Evolutionary conservation across 139 green algal genomes (phyloP).

Genomic region (Micractinium sp.): DNA sequence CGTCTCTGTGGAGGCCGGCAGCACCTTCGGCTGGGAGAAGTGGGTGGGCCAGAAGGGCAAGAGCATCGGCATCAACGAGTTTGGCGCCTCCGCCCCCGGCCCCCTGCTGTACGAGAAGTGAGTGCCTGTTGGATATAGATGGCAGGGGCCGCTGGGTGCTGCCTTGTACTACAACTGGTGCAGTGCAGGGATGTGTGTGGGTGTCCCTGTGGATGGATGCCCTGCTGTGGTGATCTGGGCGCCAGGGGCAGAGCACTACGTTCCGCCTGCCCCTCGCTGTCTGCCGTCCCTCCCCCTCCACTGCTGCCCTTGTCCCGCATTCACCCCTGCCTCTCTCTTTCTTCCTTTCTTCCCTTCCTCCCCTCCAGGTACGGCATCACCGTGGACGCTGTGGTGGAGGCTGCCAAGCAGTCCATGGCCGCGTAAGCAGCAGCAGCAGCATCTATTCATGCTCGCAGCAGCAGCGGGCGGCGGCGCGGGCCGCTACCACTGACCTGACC

Average conservation of each 20-base stretch:
- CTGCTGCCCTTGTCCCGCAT: not conserved
- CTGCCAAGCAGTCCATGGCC: slow-evolving; percentile 73
- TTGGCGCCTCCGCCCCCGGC: slow-evolving; percentile 91
- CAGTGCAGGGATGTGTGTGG: too few relatives aligned
- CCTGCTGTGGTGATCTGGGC: too few relatives aligned
- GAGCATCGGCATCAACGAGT: slow-evolving; percentile 91
- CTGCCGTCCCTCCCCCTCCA: not conserved
- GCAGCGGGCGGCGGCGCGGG: too few relatives aligned
- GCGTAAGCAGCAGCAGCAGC: slow-evolving; percentile 12
- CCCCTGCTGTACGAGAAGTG: slow-evolving; percentile 95
- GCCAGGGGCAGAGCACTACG: too few relatives aligned
- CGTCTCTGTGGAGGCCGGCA: slow-evolving; percentile 93
- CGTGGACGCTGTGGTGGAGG: slow-evolving; percentile 68
- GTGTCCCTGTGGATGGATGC: too few relatives aligned
- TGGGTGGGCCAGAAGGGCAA: slow-evolving; percentile 84
- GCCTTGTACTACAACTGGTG: too few relatives aligned
- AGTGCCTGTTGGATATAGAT: too few relatives aligned
- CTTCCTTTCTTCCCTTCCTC: slow-evolving; percentile 77
- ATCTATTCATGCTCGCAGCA: too few relatives aligned
- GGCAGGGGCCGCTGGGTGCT: too few relatives aligned
- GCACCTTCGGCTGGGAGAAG: slow-evolving; percentile 93
- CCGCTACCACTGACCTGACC: too few relatives aligned
- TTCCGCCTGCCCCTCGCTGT: too few relatives aligned
- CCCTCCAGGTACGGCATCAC: slow-evolving; percentile 96
- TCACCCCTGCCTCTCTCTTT: slow-evolving; percentile 50